A percentile compares a stretch with the other conserved stretches of the same genome.
These are phyloP conservation scores for Fusarium gaditjirri DNA, from an alignment of 2,329 filamentous ascomycete genomes.

Conservation along the genomic window DNA sequence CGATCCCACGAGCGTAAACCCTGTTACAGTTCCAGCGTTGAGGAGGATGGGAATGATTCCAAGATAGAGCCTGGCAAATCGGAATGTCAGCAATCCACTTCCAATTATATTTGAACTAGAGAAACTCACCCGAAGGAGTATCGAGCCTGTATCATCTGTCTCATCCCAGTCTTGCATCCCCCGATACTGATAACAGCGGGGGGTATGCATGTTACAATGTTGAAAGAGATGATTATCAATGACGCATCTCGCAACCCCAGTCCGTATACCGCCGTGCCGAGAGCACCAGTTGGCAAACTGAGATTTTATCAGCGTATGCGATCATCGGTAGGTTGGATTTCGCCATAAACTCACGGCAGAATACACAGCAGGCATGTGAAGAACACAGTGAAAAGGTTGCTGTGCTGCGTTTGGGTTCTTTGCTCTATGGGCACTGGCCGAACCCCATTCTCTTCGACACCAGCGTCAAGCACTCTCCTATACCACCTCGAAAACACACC, in stretches of 20 bases:
- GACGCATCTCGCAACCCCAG: constrained; percentile 65
- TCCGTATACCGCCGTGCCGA: constrained; percentile 64
- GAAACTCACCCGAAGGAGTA: constrained; percentile 65
- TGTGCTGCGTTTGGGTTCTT: constrained; percentile 63
- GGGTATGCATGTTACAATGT: constrained; percentile 61
- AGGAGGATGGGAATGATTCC: constrained; percentile 63
- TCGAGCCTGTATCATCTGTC: constrained; percentile 69
- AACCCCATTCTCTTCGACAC: constrained; percentile 65
- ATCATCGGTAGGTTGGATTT: not conserved
- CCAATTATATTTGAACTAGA: not conserved
- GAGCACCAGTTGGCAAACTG: constrained; percentile 67
- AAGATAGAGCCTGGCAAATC: constrained; percentile 54
- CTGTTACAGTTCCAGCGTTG: constrained; percentile 67
- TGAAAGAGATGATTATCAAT: constrained; percentile 69
- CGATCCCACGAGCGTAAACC: constrained; percentile 66
- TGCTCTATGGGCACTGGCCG: constrained; percentile 65
- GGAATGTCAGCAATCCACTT: constrained; percentile 6
- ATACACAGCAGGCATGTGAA: constrained; percentile 67
- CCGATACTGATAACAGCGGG: constrained; percentile 66
- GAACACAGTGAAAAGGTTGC: constrained; percentile 69
- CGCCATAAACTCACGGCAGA: constrained; percentile 60
- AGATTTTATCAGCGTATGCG: constrained; percentile 8
- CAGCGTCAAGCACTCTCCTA: constrained; percentile 55
- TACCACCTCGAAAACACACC: constrained; percentile 54
- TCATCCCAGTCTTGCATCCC: constrained; percentile 66